These are phyloP conservation scores for Tulasnella sp. DNA, from an alignment of 768 basidiomycete genomes.

Conservation along the genomic window DNA sequence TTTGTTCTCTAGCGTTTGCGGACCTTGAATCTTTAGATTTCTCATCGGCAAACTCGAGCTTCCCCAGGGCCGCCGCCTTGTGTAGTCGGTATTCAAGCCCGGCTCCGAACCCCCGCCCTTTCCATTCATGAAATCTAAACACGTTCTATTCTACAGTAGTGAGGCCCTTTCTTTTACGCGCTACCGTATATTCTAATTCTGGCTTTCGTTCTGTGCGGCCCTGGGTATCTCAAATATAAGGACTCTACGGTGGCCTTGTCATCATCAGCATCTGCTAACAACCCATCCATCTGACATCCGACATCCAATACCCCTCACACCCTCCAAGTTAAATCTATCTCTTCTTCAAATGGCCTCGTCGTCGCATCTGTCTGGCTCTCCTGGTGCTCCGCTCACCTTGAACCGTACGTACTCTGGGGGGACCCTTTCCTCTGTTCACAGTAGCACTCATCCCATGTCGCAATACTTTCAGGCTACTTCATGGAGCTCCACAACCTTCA, in stretches of 20 bases:
- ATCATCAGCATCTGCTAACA: neutral
- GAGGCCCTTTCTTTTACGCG: neutral
- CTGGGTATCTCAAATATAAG: neutral
- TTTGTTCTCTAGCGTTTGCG: neutral
- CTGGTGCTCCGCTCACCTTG: too few species aligned
- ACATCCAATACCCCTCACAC: too few species aligned
- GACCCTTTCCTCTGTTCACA: too few species aligned
- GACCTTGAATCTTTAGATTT: neutral
- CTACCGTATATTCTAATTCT: neutral
- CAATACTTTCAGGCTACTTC: too few species aligned
- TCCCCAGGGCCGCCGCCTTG: neutral
- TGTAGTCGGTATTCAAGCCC: neutral
- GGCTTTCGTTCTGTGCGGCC: neutral
- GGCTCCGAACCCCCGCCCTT: neutral
- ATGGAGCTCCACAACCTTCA: too few species aligned
- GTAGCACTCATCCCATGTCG: too few species aligned
- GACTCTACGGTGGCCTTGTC: neutral
- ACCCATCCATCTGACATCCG: too few species aligned
- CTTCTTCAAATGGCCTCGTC: too few species aligned
- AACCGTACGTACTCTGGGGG: too few species aligned
- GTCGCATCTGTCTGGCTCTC: too few species aligned
- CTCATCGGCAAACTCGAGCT: neutral
- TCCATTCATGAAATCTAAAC: neutral
- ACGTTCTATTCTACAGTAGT: neutral
- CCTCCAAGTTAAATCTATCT: too few species aligned